Base-by-base conservation (phyloP, 176 grass and related monocot species). In the Themeda triandra region DNA sequence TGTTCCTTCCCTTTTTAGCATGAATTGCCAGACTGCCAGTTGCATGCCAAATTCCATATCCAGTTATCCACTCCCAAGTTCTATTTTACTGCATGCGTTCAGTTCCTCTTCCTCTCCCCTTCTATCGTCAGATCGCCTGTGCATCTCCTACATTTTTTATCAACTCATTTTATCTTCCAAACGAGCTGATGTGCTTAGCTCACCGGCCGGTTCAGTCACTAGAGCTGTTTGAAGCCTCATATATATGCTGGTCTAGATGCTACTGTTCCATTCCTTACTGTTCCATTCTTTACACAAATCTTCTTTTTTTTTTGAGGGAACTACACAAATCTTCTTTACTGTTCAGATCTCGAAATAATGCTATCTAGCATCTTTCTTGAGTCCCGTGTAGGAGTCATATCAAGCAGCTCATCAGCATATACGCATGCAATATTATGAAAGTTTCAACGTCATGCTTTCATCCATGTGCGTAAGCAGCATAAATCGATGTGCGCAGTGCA, bases 261-360 rank as follows among this genome's bases (percentile, higher is more conserved):
- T 89, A 81, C 82, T 89, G 77, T 81, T 85, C 29, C 62, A 85
- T 88, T 80, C 9, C 7, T 41, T 41, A 9, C 39, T 89, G 76
- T 80, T 84, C 21, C 68, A 84, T 89, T 80, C 10, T 60, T 81
- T 89, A 85, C 70, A 54, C 51, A 54, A 54, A 54, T 54, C 51
- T 89, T 80, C 10, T 60, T 85, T 89, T n/a, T n/a, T n/a, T n/a
- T n/a, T n/a, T n/a, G n/a, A n/a, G n/a, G n/a, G n/a, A n/a, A n/a
- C n/a, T 89, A 85, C 70, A 54, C 51, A 54, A 54, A 54, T 54
- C 51, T 89, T 80, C 10, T 60, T 85, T 89, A 81, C 70, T 89
- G 71, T 85, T 86, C 72, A 71, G 80, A 82, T 80, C 75, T 64
- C 21, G 28, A 14, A 40, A 56, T 56, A 40, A 56, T 56, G 21